Evolutionary conservation across 2,329 filamentous ascomycete species (phyloP), one percentile per base, ranked within the genome.

Genomic region (Aureobasidium uvarum): DNA sequence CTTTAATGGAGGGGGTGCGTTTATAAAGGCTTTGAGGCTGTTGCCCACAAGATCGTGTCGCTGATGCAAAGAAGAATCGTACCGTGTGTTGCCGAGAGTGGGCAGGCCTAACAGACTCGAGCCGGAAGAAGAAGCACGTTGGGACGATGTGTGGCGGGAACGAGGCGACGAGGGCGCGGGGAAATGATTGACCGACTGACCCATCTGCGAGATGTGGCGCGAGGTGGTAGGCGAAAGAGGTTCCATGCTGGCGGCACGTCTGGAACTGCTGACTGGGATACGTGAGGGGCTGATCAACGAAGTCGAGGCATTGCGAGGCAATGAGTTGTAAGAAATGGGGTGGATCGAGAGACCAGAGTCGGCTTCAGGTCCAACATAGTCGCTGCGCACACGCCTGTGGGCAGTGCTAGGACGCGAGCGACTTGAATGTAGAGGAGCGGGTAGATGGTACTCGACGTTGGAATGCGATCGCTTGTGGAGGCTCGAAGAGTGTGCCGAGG

Each of bases 11-110:
- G 83, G 81, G 50, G 90, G 86, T 39, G 85, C 81, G 66, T 89
- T 85, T 69, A 95, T 90, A 74, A 90, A 91, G 45, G 90, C 90
- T 70, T 89, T 87, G 14, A 95, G 70, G 23, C 70, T 71, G 50
- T 73, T 72, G 43, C 69, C 70, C 16, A 66, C 65, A 16, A 68
- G 54, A 16, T 50, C 23, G 31, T 81, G 50, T 43, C 36, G 85
- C 67, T 80, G 83, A 5, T 54, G 48, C 54, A 72, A 46, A 73
- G 75, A 66, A 67, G 71, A 68, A 63, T 74, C 68, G 71, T 78
- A 72, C 77, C 79, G 70, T 66, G 68, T 72, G 62, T 69, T 69
- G 11, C 71, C 68, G 25, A 67, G 28, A 70, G 69, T 59, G 75
- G 67, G 39, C 20, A 58, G 51, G 25, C 18, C 31, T 25, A 43